These are phyloP conservation scores for Boletellus deceptivus DNA, from an alignment of 1,284 basidiomycete genomes.

Conservation along the genomic window DNA sequence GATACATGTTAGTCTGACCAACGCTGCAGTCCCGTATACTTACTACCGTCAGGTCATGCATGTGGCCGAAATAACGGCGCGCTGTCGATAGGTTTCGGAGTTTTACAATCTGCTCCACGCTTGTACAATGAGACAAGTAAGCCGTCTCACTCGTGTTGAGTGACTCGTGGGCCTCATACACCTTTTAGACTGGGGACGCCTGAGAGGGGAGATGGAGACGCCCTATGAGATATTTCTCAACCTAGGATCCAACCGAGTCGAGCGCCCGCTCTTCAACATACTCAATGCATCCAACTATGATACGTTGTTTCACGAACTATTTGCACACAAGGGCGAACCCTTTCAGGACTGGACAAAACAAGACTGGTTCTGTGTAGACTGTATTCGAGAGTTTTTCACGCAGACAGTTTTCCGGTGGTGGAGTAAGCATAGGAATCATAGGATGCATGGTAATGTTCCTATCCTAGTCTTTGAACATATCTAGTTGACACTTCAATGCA, in stretches of 20 bases:
- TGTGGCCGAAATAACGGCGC: background rate
- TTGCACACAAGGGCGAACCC: conserved; percentile 5
- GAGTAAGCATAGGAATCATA: conserved; percentile 3
- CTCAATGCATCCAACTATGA: conserved; percentile 5
- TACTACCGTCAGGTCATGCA: conserved; percentile 4
- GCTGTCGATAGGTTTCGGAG: no score
- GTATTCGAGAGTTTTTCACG: conserved; percentile 7
- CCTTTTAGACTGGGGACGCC: conserved; percentile 11
- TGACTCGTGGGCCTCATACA: background rate
- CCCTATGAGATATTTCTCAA: conserved; percentile 3
- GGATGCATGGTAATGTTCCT: conserved; percentile 2
- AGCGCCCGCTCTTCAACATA: conserved; percentile 6
- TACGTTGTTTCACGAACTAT: conserved; percentile 11
- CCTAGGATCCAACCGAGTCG: conserved; percentile 3
- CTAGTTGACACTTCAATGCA: background rate
- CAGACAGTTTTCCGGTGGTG: conserved; percentile 15
- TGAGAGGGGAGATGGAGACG: conserved; percentile 4
- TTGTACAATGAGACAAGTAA: conserved; percentile 17
- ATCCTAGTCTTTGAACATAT: background rate
- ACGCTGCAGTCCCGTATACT: background rate
- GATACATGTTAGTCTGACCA: conserved; percentile 8
- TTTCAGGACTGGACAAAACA: conserved; percentile 9
- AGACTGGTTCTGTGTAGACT: conserved; percentile 10
- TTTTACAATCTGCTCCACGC: background rate
- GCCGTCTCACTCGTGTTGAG: background rate